These are phyloP conservation scores for Nidularia sp. DNA, from an alignment of 768 basidiomycete genomes.

Conservation along the genomic window DNA sequence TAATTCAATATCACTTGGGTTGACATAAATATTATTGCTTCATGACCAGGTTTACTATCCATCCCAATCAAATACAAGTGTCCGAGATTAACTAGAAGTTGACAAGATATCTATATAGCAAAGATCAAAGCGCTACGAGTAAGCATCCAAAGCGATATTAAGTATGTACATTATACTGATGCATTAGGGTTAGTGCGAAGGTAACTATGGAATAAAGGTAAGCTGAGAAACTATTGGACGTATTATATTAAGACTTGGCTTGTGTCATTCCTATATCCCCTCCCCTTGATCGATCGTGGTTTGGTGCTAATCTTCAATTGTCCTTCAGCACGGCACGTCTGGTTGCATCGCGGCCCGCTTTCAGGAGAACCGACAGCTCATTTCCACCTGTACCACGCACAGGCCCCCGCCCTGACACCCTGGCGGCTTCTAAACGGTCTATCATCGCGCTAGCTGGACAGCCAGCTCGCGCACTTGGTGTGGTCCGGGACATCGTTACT, in stretches of 20 bases:
- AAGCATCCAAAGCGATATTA: no score
- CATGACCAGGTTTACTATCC: no score
- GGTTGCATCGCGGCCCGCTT: constrained; percentile 89
- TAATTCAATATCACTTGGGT: no score
- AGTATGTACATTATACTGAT: no score
- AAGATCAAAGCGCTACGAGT: no score
- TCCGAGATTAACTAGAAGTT: no score
- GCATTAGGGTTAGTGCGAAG: no score
- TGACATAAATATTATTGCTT: no score
- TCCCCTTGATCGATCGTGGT: not conserved
- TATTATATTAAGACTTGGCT: constrained; percentile 1
- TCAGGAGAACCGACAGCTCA: constrained; percentile 75
- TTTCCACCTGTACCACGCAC: constrained; percentile 90
- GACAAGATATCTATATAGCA: no score
- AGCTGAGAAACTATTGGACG: not conserved
- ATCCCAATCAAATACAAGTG: no score
- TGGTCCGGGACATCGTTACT: constrained; percentile 74
- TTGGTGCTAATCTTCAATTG: constrained; percentile 15
- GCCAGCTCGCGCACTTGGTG: constrained; percentile 36
- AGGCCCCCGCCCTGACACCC: constrained; percentile 39
- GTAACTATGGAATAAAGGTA: not conserved
- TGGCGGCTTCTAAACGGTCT: constrained; percentile 36
- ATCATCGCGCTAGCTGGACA: constrained; percentile 58
- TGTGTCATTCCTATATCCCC: not conserved
- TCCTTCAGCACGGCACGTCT: constrained; percentile 50